Evolutionary conservation across 2,329 filamentous ascomycete genomes (phyloP).

Genomic region (Fusarium phyllophilum): DNA sequence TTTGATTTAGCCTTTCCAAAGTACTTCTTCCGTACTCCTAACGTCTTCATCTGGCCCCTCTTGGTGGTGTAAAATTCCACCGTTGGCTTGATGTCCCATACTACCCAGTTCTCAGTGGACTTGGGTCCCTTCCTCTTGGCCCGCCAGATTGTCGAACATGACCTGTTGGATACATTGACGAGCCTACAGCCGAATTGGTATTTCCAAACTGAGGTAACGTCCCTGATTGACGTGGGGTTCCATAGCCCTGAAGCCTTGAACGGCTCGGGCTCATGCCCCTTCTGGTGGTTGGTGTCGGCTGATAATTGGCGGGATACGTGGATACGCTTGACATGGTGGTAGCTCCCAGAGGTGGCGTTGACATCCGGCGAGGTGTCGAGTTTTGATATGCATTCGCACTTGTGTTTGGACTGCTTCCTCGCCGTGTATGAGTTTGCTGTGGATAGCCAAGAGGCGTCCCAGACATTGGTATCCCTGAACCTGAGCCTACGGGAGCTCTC

Average conservation of each 20-base stretch:
- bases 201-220: too few relatives aligned
- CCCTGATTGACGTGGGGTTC: background rate
- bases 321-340: background rate
- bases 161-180: background rate
- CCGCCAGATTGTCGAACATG: background rate
- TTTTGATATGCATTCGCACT: background rate
- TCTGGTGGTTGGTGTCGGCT: background rate
- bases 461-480: background rate
- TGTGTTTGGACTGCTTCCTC: background rate
- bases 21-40: too few relatives aligned
- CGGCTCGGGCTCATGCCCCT: background rate
- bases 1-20: too few relatives aligned
- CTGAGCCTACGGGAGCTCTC: accelerated
- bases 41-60: too few relatives aligned
- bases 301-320: background rate
- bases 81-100: background rate
- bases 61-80: background rate
- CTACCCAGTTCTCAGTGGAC: too few relatives aligned
- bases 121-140: background rate
- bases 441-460: background rate
- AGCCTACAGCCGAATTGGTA: too few relatives aligned
- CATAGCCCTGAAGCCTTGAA: background rate
- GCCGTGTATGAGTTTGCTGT: background rate
- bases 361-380: too few relatives aligned
- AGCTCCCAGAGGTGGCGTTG: background rate